Percentiles rank a stretch among this genome's conserved stretches.
Conservation (phyloP, 139 green algal genomes). For the Zygnema cylindricum region DNA sequence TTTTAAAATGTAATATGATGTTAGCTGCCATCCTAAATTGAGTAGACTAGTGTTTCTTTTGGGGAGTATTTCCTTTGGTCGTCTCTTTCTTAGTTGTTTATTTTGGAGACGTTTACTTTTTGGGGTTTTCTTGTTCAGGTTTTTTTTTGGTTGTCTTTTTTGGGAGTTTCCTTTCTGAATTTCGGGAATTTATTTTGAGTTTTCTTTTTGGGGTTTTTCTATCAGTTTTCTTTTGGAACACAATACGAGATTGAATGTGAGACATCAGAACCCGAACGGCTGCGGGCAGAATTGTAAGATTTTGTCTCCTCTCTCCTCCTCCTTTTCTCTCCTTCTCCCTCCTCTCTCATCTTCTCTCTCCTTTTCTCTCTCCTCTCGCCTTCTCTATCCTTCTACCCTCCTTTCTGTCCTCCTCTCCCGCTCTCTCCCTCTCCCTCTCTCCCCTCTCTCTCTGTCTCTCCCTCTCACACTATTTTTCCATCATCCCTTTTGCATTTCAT, state of each 20-base stretch:
- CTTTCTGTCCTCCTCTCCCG: no score
- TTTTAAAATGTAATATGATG: no score
- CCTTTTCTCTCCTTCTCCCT: not conserved
- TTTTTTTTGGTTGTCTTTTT: no score
- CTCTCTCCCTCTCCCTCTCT: not conserved
- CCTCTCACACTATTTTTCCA: not conserved
- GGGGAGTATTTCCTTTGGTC: no score
- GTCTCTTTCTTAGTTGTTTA: no score
- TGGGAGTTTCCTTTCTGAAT: not conserved
- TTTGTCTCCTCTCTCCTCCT: not conserved
- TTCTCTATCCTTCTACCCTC: not conserved
- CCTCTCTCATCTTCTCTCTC: no score
- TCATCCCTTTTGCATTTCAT: no score
- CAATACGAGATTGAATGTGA: slow-evolving; percentile 52
- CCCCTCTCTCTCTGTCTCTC: not conserved
- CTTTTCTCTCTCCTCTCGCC: not conserved
- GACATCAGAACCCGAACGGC: not conserved
- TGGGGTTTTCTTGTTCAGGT: no score
- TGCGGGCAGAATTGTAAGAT: slow-evolving; percentile 31
- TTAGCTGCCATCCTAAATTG: no score
- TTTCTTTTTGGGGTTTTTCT: not conserved
- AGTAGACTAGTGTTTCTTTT: no score
- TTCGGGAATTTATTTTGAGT: not conserved
- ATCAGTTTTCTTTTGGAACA: slow-evolving; percentile 36
- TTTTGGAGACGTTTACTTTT: no score